Conservation (phyloP, 148 eudicot genomes). For the Rhododendron ovatum region DNA sequence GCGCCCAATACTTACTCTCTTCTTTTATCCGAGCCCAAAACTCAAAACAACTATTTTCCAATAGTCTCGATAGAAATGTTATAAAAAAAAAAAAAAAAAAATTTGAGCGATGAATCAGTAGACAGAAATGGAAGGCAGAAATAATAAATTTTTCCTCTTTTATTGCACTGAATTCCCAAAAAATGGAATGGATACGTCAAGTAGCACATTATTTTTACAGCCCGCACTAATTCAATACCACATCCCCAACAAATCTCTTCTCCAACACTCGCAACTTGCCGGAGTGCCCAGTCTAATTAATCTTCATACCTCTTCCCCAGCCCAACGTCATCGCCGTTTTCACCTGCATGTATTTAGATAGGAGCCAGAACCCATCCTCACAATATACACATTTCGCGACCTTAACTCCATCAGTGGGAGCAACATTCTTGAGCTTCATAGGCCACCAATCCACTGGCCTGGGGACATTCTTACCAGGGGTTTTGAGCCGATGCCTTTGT, state of each 20-base stretch:
- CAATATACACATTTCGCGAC: not conserved
- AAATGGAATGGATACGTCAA: conserved; percentile 2
- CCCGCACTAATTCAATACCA: not conserved
- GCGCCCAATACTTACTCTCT: not conserved
- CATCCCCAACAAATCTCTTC: not conserved
- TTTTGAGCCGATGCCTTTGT: conserved; percentile 1
- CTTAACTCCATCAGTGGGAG: not conserved
- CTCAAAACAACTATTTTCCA: not conserved
- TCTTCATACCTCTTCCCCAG: not conserved
- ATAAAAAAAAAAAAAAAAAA: not conserved
- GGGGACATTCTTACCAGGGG: not conserved
- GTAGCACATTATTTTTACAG: not conserved
- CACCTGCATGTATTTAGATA: not conserved
- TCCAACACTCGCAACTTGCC: not conserved
- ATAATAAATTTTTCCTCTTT: not conserved
- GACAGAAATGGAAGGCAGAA: not conserved
- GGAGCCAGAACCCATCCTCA: not conserved
- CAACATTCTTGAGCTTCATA: not conserved
- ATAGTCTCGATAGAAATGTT: not conserved
- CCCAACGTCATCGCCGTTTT: not conserved
- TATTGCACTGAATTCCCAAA: conserved; percentile 1
- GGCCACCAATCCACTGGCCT: not conserved
- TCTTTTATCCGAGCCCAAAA: not conserved
- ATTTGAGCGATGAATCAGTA: not conserved
- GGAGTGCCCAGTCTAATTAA: not conserved